Base-by-base conservation (phyloP, 495 filamentous ascomycete genomes). In the Aspergillus coremiiformis region DNA sequence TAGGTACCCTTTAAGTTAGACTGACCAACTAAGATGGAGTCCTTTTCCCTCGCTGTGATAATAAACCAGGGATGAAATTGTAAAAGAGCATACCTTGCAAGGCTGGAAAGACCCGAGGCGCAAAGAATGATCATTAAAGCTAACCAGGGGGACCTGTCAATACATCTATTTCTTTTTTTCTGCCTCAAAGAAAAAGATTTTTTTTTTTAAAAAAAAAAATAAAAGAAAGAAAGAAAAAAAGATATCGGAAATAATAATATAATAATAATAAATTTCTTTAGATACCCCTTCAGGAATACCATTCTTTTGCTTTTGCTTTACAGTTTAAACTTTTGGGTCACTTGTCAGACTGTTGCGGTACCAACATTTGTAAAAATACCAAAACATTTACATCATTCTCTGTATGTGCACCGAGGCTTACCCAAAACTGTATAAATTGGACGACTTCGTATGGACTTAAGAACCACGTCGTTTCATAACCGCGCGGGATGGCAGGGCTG, bases 401-500 rank as follows among this genome's bases (percentile, higher is more conserved):
- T 14, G 37, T 41, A 21, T 17, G 19, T 20, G 5, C 11, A 3
- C 37, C 5, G 5, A 41, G 15, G 8, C 19, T 41, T 41, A 21
- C 37, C 32, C 32, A 15, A 41, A 41, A 19, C 21, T 41, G 15
- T 11, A 41, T 12, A 6, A 41, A 11, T 2, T 41, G n/a, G 1
- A 41, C 21, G 6, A 10, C 32, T 35, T n/a, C 12, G 39, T 21
- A 41, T 39, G 22, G 32, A 29, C 49, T 52, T 22, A n/a, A 52
- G 37, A 57, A 52, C 49, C 39, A 57, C 43, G 37, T 44, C 47
- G 49, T 52, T 49, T 48, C 49, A 52, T 29, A 39, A 32, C 10
- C 49, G 44, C 37, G 29, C 47, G 35, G 44, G 45, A 57, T 49
- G 49, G 26, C 48, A 56, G 27, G 43, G 43, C 54, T 47, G 51